phyloP scores from a whole-genome alignment of 495 filamentous ascomycete genomes.

The Hypoxylon fragiforme region DNA sequence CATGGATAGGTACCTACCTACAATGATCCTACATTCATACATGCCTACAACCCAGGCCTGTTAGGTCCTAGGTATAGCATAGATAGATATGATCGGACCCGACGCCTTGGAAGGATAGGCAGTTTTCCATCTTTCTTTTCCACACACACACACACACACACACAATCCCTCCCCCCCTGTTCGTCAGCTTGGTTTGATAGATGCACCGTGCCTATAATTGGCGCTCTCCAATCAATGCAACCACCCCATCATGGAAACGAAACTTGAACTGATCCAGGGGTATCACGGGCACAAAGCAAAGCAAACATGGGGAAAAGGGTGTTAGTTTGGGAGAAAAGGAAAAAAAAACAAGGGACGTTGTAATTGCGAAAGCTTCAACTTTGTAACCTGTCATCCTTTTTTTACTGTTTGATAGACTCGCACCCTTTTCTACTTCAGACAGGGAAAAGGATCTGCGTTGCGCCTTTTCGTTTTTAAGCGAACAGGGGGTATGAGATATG shows the following conservation, averaged over 20 bases:
- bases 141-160: too few relatives aligned
- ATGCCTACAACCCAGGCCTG: too few relatives aligned
- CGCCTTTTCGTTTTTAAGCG: slow-evolving; percentile 7
- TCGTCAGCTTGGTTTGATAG: slow-evolving; percentile 14
- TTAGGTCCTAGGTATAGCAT: too few relatives aligned
- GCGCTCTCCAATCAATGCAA: slow-evolving; percentile 8
- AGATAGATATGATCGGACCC: slow-evolving; percentile 35
- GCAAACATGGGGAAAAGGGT: slow-evolving; percentile 23
- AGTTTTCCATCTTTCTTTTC: slow-evolving; percentile 7
- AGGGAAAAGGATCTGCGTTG: slow-evolving; percentile 17
- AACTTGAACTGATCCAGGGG: slow-evolving; percentile 3
- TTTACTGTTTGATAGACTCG: slow-evolving; percentile 29
- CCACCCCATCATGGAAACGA: slow-evolving; percentile 10
- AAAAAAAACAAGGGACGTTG: background rate
- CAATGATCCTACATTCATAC: too few relatives aligned
- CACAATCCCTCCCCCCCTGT: background rate
- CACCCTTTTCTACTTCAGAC: slow-evolving; percentile 25
- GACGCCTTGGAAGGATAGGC: slow-evolving; percentile 30
- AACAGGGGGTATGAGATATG: slow-evolving; percentile 8
- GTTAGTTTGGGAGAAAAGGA: background rate
- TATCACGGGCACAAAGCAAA: background rate
- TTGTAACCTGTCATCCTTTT: slow-evolving; percentile 28
- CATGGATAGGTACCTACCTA: too few relatives aligned
- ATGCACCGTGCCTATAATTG: slow-evolving; percentile 1
- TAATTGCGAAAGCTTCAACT: slow-evolving; percentile 16